Evolutionary conservation across 2,329 filamentous ascomycete species (phyloP), one percentile per base, ranked within the genome.

Genomic region (Stachybotrys chartarum): DNA sequence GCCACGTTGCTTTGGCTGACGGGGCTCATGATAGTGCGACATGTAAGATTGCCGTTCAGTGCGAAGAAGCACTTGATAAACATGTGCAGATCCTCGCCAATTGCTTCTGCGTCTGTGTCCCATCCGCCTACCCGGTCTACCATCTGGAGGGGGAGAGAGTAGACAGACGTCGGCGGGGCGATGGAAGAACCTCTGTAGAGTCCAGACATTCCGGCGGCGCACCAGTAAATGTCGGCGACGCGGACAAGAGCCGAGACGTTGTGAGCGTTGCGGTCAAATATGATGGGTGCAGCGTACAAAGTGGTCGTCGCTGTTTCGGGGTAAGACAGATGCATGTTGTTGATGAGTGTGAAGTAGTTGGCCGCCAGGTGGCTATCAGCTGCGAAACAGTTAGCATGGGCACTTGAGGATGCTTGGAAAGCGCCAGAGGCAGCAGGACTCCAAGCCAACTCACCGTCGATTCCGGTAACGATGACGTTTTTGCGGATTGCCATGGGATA

Each of bases 31-130:
- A 90, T 78, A 4, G 85, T 82, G 51, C 80, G 78, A 50, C 81
- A 80, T 12, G 83, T 84, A 54, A 90, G 66, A 65, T 88, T 84
- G 3, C 87, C 87, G 58, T 86, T 87, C 17, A 88, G 78, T 1
- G 85, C 84, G 60, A 90, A 90, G 73, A 90, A 90, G 68, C 85
- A 89, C 75, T 90, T 90, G 59, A 90, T 77, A 65, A 87, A 87
- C 87, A 90, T 90, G 72, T 90, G 87, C 64, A 90, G 70, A 64
- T 90, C 87, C 69, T 90, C 87, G 48, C 87, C 87, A 61, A 90
- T 90, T 18, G 87, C 86, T 58, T 88, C 86, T 1, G 82, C 78
- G 53, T 82, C 85, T 54, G 82, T 81, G 65, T 90, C 87, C 87
- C 86, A 90, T 30, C 87, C 87, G 10, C 85, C 84, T 32, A 88